These are phyloP conservation scores for Datisca glomerata DNA, from an alignment of 306 rosid genomes.

Conservation along the genomic window DNA sequence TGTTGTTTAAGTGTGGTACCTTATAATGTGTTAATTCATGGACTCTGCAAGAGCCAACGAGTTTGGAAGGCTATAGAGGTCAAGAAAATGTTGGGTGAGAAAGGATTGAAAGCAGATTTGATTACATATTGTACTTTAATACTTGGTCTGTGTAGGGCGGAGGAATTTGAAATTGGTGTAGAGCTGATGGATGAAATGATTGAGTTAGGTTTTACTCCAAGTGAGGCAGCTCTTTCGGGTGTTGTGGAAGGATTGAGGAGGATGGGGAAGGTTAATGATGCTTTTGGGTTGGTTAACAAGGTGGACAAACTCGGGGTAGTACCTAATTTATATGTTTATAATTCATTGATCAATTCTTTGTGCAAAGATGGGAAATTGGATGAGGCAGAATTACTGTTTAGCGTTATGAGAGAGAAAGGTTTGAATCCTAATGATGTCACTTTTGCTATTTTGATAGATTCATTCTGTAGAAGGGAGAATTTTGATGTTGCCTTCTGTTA, in stretches of 20 bases:
- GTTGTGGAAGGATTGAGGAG: conserved; percentile 65
- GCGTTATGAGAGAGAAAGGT: conserved; percentile 35
- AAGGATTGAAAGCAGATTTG: conserved; percentile 62
- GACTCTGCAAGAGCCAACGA: conserved; percentile 56
- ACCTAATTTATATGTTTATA: conserved; percentile 61
- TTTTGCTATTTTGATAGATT: conserved; percentile 69
- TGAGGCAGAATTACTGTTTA: conserved; percentile 55
- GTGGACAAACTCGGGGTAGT: conserved; percentile 40
- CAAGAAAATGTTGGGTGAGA: conserved; percentile 36
- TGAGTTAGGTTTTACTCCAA: conserved; percentile 42
- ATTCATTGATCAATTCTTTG: conserved; percentile 60
- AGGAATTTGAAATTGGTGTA: conserved; percentile 39
- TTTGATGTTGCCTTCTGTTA: conserved; percentile 49
- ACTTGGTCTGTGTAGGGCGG: conserved; percentile 62
- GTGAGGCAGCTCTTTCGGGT: conserved; percentile 61
- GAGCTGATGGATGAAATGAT: conserved; percentile 63
- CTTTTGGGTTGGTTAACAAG: conserved; percentile 49
- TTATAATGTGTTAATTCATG: conserved; percentile 66
- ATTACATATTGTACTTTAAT: conserved; percentile 65
- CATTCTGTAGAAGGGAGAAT: conserved; percentile 59
- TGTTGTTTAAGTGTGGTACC: conserved; percentile 40
- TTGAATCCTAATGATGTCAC: conserved; percentile 64
- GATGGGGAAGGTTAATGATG: conserved; percentile 39
- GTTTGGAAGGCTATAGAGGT: conserved; percentile 59
- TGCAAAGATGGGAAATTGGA: conserved; percentile 61